Evolutionary conservation across 345 rosid genomes (phyloP).

Genomic region (Hibiscus tridactylites): DNA sequence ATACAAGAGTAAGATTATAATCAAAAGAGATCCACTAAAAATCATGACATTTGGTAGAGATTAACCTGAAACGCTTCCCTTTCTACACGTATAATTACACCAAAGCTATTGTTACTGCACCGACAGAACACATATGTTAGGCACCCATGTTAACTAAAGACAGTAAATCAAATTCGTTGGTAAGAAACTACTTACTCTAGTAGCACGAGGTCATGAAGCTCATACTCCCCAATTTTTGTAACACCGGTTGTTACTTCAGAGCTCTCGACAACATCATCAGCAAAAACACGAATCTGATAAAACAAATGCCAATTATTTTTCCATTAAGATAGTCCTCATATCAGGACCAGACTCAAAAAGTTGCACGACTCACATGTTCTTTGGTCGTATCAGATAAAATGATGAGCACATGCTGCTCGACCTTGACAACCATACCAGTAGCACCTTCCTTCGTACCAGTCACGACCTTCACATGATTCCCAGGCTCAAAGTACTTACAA

Average conservation of each 20-base stretch:
- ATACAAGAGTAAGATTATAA: neutral
- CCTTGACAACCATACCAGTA: neutral
- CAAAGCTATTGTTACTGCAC: slow-evolving; percentile 80
- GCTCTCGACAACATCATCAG: neutral
- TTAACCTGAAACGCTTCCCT: slow-evolving; percentile 88
- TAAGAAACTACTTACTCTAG: neutral
- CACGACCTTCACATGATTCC: neutral
- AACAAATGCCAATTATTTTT: neutral
- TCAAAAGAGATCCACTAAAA: neutral
- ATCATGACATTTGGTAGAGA: neutral
- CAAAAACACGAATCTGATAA: neutral
- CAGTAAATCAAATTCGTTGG: neutral
- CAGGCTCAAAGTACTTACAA: neutral
- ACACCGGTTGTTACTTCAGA: neutral
- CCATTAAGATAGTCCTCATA: neutral
- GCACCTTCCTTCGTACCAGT: neutral
- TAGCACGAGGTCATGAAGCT: neutral
- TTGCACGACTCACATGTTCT: neutral
- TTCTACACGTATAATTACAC: slow-evolving; percentile 91
- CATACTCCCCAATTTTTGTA: neutral
- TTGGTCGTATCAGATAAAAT: neutral
- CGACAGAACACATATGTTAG: slow-evolving; percentile 16
- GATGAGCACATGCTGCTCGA: neutral
- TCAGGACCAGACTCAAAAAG: neutral
- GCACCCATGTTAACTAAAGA: neutral